These are phyloP conservation scores for Blakeslea trispora DNA, from an alignment of 371 early-diverging fungal species.

Conservation along the genomic window DNA sequence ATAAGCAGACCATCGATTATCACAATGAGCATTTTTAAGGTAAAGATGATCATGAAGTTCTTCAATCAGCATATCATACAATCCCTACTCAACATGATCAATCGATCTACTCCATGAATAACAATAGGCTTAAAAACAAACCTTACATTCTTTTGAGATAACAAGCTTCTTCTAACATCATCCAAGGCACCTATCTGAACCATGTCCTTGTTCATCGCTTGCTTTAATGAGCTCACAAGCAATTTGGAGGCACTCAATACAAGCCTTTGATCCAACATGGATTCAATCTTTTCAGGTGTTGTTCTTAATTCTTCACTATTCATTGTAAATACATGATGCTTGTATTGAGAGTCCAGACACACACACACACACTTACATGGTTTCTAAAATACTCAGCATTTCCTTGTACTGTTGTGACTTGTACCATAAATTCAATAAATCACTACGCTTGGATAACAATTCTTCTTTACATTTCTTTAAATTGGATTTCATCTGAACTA, in stretches of 20 bases:
- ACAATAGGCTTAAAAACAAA: not conserved
- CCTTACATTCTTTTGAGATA: slow-evolving; percentile 66
- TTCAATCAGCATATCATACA: slow-evolving; percentile 83
- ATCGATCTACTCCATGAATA: no score
- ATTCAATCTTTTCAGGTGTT: slow-evolving; percentile 78
- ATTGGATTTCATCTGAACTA: slow-evolving; percentile 68
- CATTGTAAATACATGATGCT: no score
- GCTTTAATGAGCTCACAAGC: slow-evolving; percentile 68
- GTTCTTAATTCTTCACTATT: slow-evolving; percentile 85
- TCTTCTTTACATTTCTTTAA: slow-evolving; percentile 71
- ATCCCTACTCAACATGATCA: no score
- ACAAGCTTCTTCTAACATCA: slow-evolving; percentile 71
- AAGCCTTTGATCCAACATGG: slow-evolving; percentile 74
- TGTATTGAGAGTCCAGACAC: no score
- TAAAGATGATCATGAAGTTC: slow-evolving; percentile 94
- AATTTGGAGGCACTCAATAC: slow-evolving; percentile 78
- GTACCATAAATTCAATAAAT: slow-evolving; percentile 77
- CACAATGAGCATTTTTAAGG: slow-evolving; percentile 77
- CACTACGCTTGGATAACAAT: slow-evolving; percentile 70
- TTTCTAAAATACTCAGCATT: slow-evolving; percentile 75
- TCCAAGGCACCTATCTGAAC: slow-evolving; percentile 84
- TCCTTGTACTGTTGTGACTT: slow-evolving; percentile 85
- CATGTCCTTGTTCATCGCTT: slow-evolving; percentile 74
- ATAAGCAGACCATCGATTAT: slow-evolving; percentile 63
- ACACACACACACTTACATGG: slow-evolving; percentile 74